Conservation (phyloP, 2,329 filamentous ascomycete species). For the Atkinsonella hypoxylon region DNA sequence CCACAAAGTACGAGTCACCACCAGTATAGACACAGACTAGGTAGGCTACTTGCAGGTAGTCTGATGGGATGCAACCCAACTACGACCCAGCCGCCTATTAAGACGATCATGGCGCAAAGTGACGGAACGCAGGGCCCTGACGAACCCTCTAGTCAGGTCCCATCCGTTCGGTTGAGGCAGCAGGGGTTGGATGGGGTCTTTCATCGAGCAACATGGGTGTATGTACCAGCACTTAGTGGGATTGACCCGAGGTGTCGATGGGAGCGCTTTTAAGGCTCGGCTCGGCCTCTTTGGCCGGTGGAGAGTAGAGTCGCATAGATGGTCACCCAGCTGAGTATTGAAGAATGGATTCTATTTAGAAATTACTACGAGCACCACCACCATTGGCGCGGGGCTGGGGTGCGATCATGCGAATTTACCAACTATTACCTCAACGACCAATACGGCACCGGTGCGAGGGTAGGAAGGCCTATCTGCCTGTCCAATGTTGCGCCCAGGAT, state of each 20-base stretch:
- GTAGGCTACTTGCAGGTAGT: neutral
- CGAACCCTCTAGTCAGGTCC: slow-evolving; percentile 3
- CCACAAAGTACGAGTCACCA: neutral
- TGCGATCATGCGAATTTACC: no score
- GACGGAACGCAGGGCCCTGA: neutral
- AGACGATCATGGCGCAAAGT: neutral
- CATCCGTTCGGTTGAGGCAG: neutral
- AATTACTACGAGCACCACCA: no score
- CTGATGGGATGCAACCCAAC: neutral
- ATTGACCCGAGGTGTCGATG: neutral
- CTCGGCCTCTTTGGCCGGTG: neutral
- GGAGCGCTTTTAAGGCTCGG: neutral
- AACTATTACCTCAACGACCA: no score
- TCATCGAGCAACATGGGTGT: neutral
- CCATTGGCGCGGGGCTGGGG: no score
- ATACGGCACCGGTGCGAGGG: no score
- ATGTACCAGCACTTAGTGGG: neutral
- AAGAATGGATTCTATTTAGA: neutral
- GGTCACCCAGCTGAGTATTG: neutral
- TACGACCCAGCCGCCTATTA: neutral
- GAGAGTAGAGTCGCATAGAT: neutral
- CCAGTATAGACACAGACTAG: neutral
- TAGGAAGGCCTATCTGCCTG: no score
- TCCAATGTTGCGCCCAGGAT: no score
- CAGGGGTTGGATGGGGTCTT: neutral